phyloP scores from a whole-genome alignment of 441 rosid species.

The Populus hybrid region DNA sequence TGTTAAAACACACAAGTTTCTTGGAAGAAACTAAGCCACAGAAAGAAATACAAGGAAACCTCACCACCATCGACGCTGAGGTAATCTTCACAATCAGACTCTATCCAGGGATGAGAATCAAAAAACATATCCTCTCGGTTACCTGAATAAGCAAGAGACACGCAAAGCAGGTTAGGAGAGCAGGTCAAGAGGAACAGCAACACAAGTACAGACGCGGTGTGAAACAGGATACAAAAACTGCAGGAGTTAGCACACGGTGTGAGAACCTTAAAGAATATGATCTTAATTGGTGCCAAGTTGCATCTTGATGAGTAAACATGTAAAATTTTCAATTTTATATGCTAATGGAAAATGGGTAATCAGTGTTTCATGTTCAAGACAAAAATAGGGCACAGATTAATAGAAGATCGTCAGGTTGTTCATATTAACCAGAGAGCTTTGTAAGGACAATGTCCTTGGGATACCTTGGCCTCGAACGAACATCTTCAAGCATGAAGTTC shows the following conservation, averaged over 20 bases:
- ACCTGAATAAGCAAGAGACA: conserved; percentile 25
- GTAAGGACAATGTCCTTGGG: background rate
- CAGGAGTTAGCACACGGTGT: background rate
- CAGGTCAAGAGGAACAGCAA: background rate
- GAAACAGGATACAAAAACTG: background rate
- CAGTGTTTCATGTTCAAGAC: background rate
- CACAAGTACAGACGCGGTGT: background rate
- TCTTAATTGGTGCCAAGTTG: background rate
- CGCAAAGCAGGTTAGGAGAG: background rate
- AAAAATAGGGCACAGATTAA: background rate
- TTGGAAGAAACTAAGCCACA: background rate
- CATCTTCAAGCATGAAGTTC: background rate
- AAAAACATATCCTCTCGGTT: conserved; percentile 39
- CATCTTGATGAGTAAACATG: background rate
- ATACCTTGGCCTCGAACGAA: background rate
- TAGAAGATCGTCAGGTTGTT: background rate
- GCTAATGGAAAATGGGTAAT: background rate
- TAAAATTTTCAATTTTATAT: background rate
- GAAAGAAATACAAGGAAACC: conserved; percentile 8
- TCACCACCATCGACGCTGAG: conserved; percentile 58
- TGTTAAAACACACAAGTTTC: background rate
- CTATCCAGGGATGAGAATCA: no score
- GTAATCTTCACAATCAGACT: no score
- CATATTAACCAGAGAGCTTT: background rate
- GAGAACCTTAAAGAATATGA: background rate